Evolutionary conservation across 1,284 basidiomycete species (phyloP).

Genomic region (Coriolopsis trogii): DNA sequence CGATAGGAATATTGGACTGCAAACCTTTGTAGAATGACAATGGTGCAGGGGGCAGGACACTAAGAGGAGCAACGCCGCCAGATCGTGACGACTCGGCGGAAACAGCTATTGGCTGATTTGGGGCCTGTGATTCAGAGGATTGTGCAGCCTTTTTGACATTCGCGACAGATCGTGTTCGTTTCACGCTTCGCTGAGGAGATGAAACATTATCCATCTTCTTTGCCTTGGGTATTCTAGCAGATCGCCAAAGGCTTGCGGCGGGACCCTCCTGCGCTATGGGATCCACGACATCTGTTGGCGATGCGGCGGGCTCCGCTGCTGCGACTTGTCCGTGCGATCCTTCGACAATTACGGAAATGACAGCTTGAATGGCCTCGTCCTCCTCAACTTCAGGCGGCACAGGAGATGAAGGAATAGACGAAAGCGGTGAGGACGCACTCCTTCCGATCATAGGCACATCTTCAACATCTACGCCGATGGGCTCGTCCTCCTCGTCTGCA

Average conservation of each 20-base stretch:
- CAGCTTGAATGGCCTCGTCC: too few relatives aligned
- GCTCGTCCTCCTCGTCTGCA: too few relatives aligned
- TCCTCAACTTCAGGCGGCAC: background rate
- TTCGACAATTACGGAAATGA: background rate
- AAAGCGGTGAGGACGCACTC: slow-evolving; percentile 8
- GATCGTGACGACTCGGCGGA: too few relatives aligned
- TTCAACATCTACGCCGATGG: background rate
- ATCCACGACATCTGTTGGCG: too few relatives aligned
- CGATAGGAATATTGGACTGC: slow-evolving; percentile 4
- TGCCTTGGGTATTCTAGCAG: slow-evolving; percentile 13
- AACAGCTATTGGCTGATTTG: background rate
- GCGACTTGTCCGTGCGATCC: background rate
- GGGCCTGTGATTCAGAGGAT: background rate
- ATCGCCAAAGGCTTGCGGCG: slow-evolving; percentile 15
- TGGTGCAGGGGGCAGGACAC: background rate
- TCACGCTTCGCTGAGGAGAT: slow-evolving; percentile 4
- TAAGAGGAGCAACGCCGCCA: background rate
- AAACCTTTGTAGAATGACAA: background rate
- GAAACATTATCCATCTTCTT: slow-evolving; percentile 10
- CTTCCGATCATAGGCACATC: background rate
- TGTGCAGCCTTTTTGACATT: background rate
- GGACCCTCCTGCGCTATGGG: too few relatives aligned
- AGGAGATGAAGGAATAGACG: slow-evolving; percentile 3
- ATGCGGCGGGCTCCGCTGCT: background rate
- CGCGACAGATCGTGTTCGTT: background rate